Percentiles rank a stretch among this genome's conserved stretches.
phyloP scores from a whole-genome alignment of 2,329 filamentous ascomycete species.

The Penicillium griseofulvum region DNA sequence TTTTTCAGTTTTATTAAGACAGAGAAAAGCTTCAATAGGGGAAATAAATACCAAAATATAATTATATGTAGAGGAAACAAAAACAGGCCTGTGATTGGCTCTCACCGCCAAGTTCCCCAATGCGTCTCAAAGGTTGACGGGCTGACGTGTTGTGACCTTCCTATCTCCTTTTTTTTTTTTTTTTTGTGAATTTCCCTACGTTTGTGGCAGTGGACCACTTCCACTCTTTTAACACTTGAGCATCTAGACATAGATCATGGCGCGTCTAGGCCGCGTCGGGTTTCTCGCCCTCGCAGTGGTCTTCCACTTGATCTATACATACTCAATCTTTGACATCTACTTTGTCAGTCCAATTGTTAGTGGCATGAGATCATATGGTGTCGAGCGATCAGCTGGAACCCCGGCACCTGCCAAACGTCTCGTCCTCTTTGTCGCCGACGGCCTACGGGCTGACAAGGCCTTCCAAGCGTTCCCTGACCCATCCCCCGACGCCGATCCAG shows the following conservation, averaged over 20 bases:
- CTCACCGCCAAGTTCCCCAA: conserved; percentile 26
- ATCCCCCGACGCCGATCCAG: conserved; percentile 52
- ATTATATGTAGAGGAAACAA: conserved; percentile 4
- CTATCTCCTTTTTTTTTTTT: conserved; percentile 19
- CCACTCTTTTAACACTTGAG: conserved; percentile 19
- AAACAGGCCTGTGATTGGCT: conserved; percentile 21
- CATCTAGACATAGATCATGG: conserved; percentile 34
- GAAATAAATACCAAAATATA: neutral
- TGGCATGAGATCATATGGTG: conserved; percentile 80
- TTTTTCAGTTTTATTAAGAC: neutral
- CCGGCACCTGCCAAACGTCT: conserved; percentile 84
- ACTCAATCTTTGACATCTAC: conserved; percentile 97
- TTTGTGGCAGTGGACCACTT: conserved; percentile 20
- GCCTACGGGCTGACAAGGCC: conserved; percentile 93
- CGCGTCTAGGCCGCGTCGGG: conserved; percentile 66
- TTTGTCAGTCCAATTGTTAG: conserved; percentile 96
- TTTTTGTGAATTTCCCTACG: conserved; percentile 10
- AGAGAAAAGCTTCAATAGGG: neutral
- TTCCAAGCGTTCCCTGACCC: conserved; percentile 92
- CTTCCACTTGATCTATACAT: conserved; percentile 91
- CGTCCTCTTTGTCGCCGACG: conserved; percentile 95
- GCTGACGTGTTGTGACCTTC: conserved; percentile 10
- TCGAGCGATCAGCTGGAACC: conserved; percentile 58
- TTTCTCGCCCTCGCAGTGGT: conserved; percentile 86
- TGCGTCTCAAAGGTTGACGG: conserved; percentile 13